These are phyloP conservation scores for Chytriomyces sp. DNA, from an alignment of 192 early-diverging fungal species.

Conservation along the genomic window DNA sequence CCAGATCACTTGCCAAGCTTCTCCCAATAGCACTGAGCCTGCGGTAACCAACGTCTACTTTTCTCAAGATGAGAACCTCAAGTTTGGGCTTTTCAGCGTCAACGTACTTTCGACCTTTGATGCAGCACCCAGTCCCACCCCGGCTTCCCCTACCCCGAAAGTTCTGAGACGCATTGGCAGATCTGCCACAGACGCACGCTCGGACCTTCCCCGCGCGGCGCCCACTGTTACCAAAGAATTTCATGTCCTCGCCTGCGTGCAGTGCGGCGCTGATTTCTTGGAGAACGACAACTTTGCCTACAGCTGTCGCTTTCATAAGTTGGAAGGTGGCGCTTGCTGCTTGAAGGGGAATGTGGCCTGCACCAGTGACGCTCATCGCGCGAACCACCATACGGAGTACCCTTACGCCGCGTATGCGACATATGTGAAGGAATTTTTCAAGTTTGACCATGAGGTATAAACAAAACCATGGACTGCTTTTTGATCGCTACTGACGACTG, in stretches of 20 bases:
- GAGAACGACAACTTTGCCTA: conserved; percentile 2
- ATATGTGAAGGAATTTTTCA: conserved; percentile 16
- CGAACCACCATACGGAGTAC: conserved; percentile 19
- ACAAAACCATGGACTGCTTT: neutral
- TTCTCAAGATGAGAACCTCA: neutral
- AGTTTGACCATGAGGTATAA: conserved; percentile 12
- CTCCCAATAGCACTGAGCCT: neutral
- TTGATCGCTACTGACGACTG: neutral
- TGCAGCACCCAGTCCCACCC: conserved; percentile 1
- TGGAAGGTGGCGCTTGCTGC: conserved; percentile 16
- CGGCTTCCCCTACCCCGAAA: neutral
- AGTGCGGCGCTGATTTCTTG: conserved; percentile 11
- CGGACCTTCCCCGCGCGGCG: neutral
- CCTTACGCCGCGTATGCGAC: conserved; percentile 12
- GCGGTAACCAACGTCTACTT: conserved; percentile 25
- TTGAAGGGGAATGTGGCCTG: conserved; percentile 11
- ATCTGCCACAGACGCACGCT: neutral
- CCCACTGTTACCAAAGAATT: neutral
- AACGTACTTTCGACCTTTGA: conserved; percentile 16
- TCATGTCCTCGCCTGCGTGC: conserved; percentile 9
- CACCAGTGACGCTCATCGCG: neutral
- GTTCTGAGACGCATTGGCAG: neutral
- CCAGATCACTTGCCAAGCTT: conserved; percentile 10
- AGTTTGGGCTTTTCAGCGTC: conserved; percentile 18
- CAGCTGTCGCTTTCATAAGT: conserved; percentile 19